Evolutionary conservation across 176 grass and related monocot species (phyloP).

Genomic region (Microstegium vimineum): DNA sequence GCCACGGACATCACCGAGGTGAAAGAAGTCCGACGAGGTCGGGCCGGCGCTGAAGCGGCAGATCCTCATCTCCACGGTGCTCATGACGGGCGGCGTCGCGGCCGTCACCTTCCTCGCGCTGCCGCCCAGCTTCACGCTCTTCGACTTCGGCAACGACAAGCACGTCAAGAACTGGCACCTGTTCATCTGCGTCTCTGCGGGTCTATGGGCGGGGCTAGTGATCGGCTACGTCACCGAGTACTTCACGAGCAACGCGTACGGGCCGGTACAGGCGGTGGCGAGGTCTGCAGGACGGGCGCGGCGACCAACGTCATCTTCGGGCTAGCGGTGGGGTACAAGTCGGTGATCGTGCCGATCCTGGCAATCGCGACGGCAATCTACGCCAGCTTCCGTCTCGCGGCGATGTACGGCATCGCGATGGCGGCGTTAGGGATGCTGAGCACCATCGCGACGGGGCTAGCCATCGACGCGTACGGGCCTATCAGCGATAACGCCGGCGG

Average conservation of each 20-base stretch:
- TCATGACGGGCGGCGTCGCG: conserved; percentile 60
- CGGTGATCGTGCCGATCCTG: conserved; percentile 67
- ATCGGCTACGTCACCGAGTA: conserved; percentile 77
- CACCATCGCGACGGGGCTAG: conserved; percentile 65
- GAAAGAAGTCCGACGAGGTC: conserved; percentile 8
- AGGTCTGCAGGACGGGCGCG: conserved; percentile 73
- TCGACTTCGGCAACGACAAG: conserved; percentile 56
- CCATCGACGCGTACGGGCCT: conserved; percentile 72
- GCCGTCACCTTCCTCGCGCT: conserved; percentile 49
- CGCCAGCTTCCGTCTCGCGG: conserved; percentile 50
- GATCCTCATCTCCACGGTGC: conserved; percentile 71
- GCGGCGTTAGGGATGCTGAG: conserved; percentile 82
- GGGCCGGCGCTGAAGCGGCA: conserved; percentile 48
- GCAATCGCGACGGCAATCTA: conserved; percentile 57
- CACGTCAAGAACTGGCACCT: conserved; percentile 65
- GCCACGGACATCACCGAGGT: conserved; percentile 48
- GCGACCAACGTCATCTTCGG: conserved; percentile 90
- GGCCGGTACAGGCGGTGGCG: conserved; percentile 58
- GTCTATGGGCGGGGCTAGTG: conserved; percentile 57
- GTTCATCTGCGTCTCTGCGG: conserved; percentile 57
- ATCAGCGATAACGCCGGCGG: conserved; percentile 91
- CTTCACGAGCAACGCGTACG: conserved; percentile 74
- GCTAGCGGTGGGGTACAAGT: conserved; percentile 72
- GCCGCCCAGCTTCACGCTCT: conserved; percentile 57
- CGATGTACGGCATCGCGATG: conserved; percentile 74